A percentile compares a stretch with the other conserved stretches of the same genome.
Evolutionary conservation across 2,329 filamentous ascomycete genomes (phyloP).

Genomic region (Beauveria caledonica): DNA sequence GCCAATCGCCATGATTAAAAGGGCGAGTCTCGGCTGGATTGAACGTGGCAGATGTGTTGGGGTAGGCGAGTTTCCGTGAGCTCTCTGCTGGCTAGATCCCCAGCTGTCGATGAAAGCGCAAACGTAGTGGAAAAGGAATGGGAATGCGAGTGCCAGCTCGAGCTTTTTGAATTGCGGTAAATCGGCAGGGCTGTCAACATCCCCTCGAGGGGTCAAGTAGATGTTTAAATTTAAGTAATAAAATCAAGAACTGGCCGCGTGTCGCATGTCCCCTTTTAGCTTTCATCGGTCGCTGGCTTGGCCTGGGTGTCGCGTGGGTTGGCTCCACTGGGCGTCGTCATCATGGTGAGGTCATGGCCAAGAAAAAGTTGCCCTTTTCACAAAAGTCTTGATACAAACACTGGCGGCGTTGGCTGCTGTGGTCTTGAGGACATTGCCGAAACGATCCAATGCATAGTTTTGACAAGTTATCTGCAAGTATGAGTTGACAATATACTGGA

Average conservation of each 20-base stretch:
- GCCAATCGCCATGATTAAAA: neutral
- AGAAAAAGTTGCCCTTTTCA: neutral
- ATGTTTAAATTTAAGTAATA: neutral
- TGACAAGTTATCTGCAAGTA: too few relatives aligned
- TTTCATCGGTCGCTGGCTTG: neutral
- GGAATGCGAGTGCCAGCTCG: too few relatives aligned
- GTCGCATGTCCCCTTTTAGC: neutral
- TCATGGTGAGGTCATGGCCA: neutral
- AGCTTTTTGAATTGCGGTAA: too few relatives aligned
- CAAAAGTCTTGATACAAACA: neutral
- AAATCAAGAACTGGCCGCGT: neutral
- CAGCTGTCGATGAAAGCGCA: too few relatives aligned
- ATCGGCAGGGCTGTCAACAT: neutral
- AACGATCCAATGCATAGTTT: too few relatives aligned
- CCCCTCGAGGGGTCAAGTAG: neutral
- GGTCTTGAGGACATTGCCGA: neutral
- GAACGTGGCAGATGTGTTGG: too few relatives aligned
- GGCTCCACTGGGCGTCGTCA: conserved; percentile 6
- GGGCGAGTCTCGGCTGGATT: neutral
- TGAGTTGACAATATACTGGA: too few relatives aligned
- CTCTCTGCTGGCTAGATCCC: too few relatives aligned
- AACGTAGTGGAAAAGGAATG: too few relatives aligned
- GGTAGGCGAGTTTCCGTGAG: too few relatives aligned
- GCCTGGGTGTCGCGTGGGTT: neutral
- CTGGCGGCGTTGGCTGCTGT: neutral